Evolutionary conservation across 148 eudicot species (phyloP), one percentile per base, ranked within the genome.

Genomic region (Linanthus parryae): DNA sequence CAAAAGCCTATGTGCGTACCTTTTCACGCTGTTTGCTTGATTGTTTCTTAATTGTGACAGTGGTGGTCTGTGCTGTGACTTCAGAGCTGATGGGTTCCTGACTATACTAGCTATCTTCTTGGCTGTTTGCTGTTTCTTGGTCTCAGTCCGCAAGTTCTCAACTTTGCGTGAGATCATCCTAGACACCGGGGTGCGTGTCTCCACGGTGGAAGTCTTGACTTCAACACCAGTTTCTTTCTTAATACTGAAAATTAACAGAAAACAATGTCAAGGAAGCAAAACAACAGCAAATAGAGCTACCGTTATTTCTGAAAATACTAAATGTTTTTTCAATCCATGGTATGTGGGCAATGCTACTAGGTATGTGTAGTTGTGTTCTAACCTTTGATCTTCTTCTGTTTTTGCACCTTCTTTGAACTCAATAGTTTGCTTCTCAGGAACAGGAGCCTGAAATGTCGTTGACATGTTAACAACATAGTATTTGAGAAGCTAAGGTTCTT

Each of bases 21-120:
- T 85, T 61, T 71, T 81, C 27, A 64, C 71, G 53, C 69, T 62
- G 33, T 72, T 65, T 45, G 83, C 80, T 72, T 83, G 83, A 22
- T 49, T 36, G 62, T 65, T 67, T 75, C 72, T 81, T n/a, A 77
- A 57, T 62, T 73, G 84, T 64, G 87, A 76, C 64, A 59, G 50
- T 42, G 58, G 73, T 18, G 65, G 56, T 33, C 67, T 67, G 25
- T 41, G 61, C 66, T 66, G 78, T 8, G 85, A 63, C 60, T 69
- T 92, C 58, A 84, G 11, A 13, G 74, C 66, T 19, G 96, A 84
- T 65, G 83, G 84, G 42, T 88, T 88, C 64, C 67, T 84, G 15
- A 80, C 46, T 40, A 65, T 61, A 67, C 80, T 76, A n/a, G 88
- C 91, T 24, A 76, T 70, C 58, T 57, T 92, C 63, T 63, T 84